Conservation (phyloP, 495 filamentous ascomycete species). For the Aspergillus ellipticus region DNA sequence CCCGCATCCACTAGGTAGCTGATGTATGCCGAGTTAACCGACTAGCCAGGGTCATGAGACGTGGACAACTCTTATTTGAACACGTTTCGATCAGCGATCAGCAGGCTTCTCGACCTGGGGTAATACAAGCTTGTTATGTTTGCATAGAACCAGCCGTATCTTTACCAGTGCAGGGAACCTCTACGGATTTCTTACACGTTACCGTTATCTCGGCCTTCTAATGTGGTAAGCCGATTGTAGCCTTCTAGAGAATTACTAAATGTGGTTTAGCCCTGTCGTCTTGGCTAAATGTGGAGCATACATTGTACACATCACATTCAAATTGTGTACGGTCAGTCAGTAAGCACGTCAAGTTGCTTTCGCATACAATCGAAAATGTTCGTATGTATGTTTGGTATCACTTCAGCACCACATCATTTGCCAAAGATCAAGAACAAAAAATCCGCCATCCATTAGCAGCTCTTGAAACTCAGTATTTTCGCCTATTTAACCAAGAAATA, state of each 20-base stretch:
- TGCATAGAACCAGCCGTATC: neutral
- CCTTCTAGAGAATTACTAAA: neutral
- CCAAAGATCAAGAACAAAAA: constrained; percentile 1
- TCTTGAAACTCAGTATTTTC: constrained; percentile 1
- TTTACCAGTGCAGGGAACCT: neutral
- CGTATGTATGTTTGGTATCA: neutral
- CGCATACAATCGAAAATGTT: neutral
- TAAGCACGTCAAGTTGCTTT: neutral
- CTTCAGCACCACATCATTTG: neutral
- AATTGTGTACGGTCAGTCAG: neutral
- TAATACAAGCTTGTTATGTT: constrained; percentile 1
- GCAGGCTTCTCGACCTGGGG: neutral
- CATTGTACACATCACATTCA: neutral
- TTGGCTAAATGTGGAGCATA: neutral
- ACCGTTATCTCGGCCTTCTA: neutral
- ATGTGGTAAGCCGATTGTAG: neutral
- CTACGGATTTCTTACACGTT: neutral
- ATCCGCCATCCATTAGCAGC: neutral
- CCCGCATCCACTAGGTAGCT: neutral
- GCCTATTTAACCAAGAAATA: neutral
- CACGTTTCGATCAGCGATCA: neutral
- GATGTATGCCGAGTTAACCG: neutral
- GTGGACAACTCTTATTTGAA: neutral
- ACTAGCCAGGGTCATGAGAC: neutral
- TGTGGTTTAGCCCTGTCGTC: neutral